A percentile compares a stretch with the other conserved stretches of the same genome.
phyloP scores from a whole-genome alignment of 768 basidiomycete species.

The Lactifluus subvellereus region DNA sequence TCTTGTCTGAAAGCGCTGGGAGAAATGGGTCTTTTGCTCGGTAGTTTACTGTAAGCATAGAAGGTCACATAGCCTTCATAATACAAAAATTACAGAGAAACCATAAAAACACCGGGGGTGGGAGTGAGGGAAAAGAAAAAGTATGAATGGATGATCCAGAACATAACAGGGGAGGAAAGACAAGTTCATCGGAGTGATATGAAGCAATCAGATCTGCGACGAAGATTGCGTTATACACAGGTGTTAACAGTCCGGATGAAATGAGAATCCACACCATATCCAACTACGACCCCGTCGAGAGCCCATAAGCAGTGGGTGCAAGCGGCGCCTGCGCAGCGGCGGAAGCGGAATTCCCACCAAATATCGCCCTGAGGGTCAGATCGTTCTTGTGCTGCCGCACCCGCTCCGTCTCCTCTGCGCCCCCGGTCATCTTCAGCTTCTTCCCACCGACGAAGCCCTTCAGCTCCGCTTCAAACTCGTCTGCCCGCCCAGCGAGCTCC shows the following conservation, averaged over 20 bases:
- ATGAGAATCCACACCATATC: not conserved
- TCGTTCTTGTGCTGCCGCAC: slow-evolving; percentile 82
- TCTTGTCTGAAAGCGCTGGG: not conserved
- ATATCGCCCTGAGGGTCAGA: slow-evolving; percentile 85
- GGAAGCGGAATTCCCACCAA: slow-evolving; percentile 35
- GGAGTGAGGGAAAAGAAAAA: not conserved
- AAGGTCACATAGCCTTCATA: not conserved
- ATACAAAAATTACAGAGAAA: not conserved
- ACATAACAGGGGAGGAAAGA: not conserved
- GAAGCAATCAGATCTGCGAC: slow-evolving; percentile 3
- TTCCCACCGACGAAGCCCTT: slow-evolving; percentile 79
- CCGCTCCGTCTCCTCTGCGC: slow-evolving; percentile 86
- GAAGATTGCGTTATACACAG: not conserved
- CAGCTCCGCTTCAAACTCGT: slow-evolving; percentile 83
- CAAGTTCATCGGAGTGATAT: not conserved
- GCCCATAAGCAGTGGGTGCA: not conserved
- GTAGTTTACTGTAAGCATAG: not conserved
- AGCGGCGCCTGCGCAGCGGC: not conserved
- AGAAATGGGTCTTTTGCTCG: not conserved
- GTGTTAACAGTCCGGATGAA: not conserved
- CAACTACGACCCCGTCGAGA: not conserved
- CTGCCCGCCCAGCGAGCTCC: slow-evolving; percentile 64
- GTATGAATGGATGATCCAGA: not conserved
- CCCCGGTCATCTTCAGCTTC: slow-evolving; percentile 93
- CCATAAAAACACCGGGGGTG: not conserved